Evolutionary conservation across 1,139 yeast species (phyloP).

Genomic region (Yamadazyma kanchanaburiensis): DNA sequence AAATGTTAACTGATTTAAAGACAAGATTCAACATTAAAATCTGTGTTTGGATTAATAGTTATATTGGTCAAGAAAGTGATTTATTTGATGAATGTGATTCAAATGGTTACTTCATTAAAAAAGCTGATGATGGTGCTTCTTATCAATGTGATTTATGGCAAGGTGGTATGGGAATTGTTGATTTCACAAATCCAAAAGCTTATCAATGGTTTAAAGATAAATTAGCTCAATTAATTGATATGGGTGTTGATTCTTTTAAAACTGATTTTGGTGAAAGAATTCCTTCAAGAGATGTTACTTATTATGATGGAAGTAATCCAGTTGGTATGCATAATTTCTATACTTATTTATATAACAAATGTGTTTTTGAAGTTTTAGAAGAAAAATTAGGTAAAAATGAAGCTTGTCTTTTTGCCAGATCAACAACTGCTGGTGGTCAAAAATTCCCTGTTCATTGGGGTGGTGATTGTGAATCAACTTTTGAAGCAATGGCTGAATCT

Average conservation of each 20-base stretch:
- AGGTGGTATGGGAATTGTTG: slow-evolving; percentile 37
- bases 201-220: slow-evolving; percentile 25
- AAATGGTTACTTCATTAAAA: slow-evolving; percentile 25
- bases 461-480: slow-evolving; percentile 34
- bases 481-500: slow-evolving; percentile 35
- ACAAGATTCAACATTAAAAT: slow-evolving; percentile 21
- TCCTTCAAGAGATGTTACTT: slow-evolving; percentile 24
- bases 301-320: slow-evolving; percentile 24
- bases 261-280: slow-evolving; percentile 38
- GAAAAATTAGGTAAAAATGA: slow-evolving; percentile 21
- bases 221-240: slow-evolving; percentile 20
- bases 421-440: slow-evolving; percentile 34
- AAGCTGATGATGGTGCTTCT: slow-evolving; percentile 20
- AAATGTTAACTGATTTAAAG: slow-evolving; percentile 22
- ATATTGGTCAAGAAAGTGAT: slow-evolving; percentile 30
- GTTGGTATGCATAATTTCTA: slow-evolving; percentile 34
- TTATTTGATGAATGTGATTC: slow-evolving; percentile 25
- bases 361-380: slow-evolving; percentile 28
- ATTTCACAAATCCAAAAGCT: slow-evolving; percentile 34
- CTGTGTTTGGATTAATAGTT: slow-evolving; percentile 36
- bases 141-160: slow-evolving; percentile 37
- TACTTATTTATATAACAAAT: slow-evolving; percentile 28
- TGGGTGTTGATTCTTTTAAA: slow-evolving; percentile 34
- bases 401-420: slow-evolving; percentile 32
- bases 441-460: slow-evolving; percentile 40